Base-by-base conservation (phyloP, 176 grass and related monocot species). In the Leersia perrieri region DNA sequence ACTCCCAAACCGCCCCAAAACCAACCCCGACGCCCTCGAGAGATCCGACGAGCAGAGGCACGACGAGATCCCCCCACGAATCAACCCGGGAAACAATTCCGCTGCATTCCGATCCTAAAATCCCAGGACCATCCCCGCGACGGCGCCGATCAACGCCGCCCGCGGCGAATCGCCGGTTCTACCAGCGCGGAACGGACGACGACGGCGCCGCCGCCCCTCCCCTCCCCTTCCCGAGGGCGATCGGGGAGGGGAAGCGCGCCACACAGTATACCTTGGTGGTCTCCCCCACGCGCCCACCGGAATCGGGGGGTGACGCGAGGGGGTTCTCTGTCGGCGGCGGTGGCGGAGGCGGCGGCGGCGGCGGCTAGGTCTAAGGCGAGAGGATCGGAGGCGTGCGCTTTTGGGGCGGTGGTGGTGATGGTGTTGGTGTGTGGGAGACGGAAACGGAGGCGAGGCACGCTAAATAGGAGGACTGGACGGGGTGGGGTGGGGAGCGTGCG, bases 311-410 rank as follows among this genome's bases (percentile, higher is more conserved):
- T 14, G 16, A 20, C 7, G 47, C 78, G 14, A n/a, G 10, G 78
- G 78, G 53, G 47, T 34, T 69, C 16, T 36, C 65, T 60, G 66
- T 70, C 66, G 63, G 45, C 78, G 26, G 65, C 33, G 63, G 77
- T 23, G 36, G 34, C 27, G 73, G 73, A 27, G 73, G 64, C 77
- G 11, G 41, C 22, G 65, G 51, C 78, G 33, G 64, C 14, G 64
- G 78, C 55, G 35, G 33, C 66, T 81, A 81, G 78, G 66, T 70
- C 78, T 71, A 70, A 58, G 65, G 78, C 78, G 51, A 60, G 66
- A 66, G 51, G 66, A 81, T 71, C 66, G 79, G 66, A 81, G 66
- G 78, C 78, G 66, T 60, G 78, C 33, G 66, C 55, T 80, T 60
- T 31, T 22, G 36, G 38, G 16, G 36, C 7, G 23, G 15, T n/a